Evolutionary conservation across 768 basidiomycete species (phyloP).

Genomic region (Cyathus striatus): DNA sequence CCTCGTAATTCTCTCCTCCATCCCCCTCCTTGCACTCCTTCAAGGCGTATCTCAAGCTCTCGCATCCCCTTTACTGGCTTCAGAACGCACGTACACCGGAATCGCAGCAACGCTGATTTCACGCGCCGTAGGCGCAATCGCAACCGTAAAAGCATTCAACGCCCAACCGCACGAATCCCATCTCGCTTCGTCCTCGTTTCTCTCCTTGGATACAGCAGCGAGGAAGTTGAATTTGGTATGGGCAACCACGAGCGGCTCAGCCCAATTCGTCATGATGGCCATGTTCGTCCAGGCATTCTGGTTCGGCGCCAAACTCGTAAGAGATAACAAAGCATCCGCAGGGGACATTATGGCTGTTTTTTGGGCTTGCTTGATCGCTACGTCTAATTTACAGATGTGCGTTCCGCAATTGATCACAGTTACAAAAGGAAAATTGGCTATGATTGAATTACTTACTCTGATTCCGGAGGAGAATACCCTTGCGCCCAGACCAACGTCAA

Average conservation of each 20-base stretch:
- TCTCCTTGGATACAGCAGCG: conserved; percentile 40
- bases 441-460: conserved; percentile 62
- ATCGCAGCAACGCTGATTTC: conserved; percentile 78
- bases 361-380: conserved; percentile 93
- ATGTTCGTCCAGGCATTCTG: conserved; percentile 98
- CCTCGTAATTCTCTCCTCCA: conserved; percentile 85
- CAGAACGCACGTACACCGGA: conserved; percentile 63
- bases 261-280: conserved; percentile 79
- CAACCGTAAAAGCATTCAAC: conserved; percentile 93
- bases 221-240: conserved; percentile 62
- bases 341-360: conserved; percentile 95
- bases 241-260: conserved; percentile 63
- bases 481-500: conserved; percentile 20
- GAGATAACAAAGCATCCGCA: conserved; percentile 58
- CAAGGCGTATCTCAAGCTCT: conserved; percentile 71
- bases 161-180: conserved; percentile 50
- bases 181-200: conserved; percentile 37
- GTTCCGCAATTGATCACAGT: conserved; percentile 77
- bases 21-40: conserved; percentile 76
- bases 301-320: conserved; percentile 89
- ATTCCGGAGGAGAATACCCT: conserved; percentile 30
- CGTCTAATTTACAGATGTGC: conserved; percentile 81
- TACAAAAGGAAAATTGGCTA: conserved; percentile 79
- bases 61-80: conserved; percentile 60
- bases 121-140: conserved; percentile 68